These are phyloP conservation scores for Cordyceps tenuipes DNA, from an alignment of 2,329 filamentous ascomycete species.

Conservation along the genomic window DNA sequence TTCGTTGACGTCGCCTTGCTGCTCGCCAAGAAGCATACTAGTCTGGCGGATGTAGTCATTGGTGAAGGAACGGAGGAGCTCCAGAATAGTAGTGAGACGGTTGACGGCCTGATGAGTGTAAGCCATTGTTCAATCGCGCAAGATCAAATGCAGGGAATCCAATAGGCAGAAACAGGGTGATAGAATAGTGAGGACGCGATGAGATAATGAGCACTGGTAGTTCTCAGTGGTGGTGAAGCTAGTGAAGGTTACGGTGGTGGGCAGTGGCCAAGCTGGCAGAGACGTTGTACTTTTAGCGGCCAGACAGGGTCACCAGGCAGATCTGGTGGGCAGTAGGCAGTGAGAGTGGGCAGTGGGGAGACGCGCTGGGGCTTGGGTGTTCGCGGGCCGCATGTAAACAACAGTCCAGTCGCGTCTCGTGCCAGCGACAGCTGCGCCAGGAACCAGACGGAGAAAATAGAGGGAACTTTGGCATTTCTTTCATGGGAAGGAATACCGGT, in stretches of 20 bases:
- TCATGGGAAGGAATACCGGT: background rate
- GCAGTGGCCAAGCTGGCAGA: background rate
- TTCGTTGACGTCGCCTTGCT: constrained; percentile 39
- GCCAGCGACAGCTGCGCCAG: background rate
- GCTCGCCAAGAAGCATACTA: constrained; percentile 68
- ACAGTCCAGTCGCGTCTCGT: constrained; percentile 7
- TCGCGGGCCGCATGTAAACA: constrained; percentile 10
- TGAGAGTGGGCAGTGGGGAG: background rate
- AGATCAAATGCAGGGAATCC: background rate
- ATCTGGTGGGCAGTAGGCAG: background rate
- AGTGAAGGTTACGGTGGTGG: background rate
- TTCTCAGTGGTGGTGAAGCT: background rate
- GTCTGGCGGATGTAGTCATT: constrained; percentile 83
- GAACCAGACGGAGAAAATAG: background rate
- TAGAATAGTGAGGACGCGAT: no score
- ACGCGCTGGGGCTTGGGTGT: background rate
- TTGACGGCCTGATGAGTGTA: constrained; percentile 44
- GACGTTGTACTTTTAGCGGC: background rate
- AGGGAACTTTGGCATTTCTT: background rate
- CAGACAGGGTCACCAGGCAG: constrained; percentile 15
- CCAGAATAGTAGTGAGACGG: constrained; percentile 69
- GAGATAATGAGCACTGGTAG: no score
- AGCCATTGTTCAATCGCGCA: constrained; percentile 20
- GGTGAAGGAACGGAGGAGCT: constrained; percentile 70
- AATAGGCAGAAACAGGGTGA: no score